A percentile compares a stretch with the other conserved stretches of the same genome.
These are phyloP conservation scores for Ailanthus altissimus DNA, from an alignment of 345 rosid genomes.

Conservation along the genomic window DNA sequence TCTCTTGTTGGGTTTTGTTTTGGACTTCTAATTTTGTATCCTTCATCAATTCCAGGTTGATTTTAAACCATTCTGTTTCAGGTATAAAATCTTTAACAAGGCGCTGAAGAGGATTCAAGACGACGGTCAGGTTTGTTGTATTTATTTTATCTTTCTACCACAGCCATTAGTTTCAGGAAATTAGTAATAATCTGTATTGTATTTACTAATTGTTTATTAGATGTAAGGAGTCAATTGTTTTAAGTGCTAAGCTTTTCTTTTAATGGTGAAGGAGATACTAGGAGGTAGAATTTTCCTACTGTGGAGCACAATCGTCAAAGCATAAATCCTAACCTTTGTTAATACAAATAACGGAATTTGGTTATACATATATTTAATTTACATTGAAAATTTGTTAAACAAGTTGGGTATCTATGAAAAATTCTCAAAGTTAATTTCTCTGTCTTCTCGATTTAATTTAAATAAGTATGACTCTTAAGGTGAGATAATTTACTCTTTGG, in stretches of 20 bases:
- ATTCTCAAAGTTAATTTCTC: no score
- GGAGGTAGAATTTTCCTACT: neutral
- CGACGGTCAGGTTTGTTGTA: constrained; percentile 76
- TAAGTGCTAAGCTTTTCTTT: neutral
- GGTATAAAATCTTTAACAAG: constrained; percentile 85
- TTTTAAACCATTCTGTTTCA: constrained; percentile 30
- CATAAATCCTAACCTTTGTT: neutral
- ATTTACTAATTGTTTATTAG: neutral
- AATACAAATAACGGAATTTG: neutral
- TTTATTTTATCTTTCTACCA: neutral
- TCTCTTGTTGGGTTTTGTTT: constrained; percentile 14
- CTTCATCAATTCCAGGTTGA: constrained; percentile 9
- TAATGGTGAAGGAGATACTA: neutral
- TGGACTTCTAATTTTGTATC: constrained; percentile 1
- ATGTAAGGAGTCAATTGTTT: neutral
- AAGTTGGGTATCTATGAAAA: no score
- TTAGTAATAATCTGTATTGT: neutral
- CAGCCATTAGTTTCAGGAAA: neutral
- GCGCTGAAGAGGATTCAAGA: constrained; percentile 90
- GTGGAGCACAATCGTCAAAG: neutral
- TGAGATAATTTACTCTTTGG: no score
- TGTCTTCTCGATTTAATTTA: no score
- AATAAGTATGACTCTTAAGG: no score
- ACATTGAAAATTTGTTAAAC: no score
- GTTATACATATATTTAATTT: no score